Evolutionary conservation across 1,284 basidiomycete species (phyloP).

Genomic region (Fomitopsis schrenkii): DNA sequence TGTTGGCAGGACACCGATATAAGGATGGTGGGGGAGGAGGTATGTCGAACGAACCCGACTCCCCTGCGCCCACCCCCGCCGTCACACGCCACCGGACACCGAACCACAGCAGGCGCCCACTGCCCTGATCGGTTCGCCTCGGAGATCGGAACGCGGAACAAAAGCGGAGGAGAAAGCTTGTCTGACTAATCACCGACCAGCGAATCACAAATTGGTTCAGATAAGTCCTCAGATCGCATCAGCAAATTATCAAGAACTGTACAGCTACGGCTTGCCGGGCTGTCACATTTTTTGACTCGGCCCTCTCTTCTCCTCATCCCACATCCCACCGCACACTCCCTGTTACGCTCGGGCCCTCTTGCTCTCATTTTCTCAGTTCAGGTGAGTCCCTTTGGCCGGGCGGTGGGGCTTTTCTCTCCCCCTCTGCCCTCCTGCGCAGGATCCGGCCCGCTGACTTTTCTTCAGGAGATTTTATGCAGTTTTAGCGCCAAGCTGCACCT

Average conservation of each 20-base stretch:
- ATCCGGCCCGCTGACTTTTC: neutral
- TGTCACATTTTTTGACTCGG: neutral
- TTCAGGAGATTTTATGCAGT: too few relatives aligned
- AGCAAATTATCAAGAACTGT: conserved; percentile 4
- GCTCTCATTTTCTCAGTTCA: neutral
- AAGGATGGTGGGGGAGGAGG: neutral
- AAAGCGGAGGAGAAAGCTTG: neutral
- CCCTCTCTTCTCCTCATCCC: neutral
- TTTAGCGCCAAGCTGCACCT: conserved; percentile 16
- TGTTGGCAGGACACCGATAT: neutral
- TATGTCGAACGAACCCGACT: neutral
- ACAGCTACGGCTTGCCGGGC: conserved; percentile 1
- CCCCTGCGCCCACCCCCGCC: neutral
- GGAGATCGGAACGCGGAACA: neutral
- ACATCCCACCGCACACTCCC: neutral
- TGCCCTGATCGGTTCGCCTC: neutral
- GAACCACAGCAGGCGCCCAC: neutral
- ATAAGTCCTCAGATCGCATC: neutral
- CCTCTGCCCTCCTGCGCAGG: neutral
- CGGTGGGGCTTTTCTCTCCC: neutral
- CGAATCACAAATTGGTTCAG: neutral
- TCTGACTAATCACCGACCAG: neutral
- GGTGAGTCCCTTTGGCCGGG: neutral
- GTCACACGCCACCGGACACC: neutral
- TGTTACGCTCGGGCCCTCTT: conserved; percentile 6